Evolutionary conservation across 441 rosid species (phyloP), one percentile per base, ranked within the genome.

Genomic region (Melianthus villosus): DNA sequence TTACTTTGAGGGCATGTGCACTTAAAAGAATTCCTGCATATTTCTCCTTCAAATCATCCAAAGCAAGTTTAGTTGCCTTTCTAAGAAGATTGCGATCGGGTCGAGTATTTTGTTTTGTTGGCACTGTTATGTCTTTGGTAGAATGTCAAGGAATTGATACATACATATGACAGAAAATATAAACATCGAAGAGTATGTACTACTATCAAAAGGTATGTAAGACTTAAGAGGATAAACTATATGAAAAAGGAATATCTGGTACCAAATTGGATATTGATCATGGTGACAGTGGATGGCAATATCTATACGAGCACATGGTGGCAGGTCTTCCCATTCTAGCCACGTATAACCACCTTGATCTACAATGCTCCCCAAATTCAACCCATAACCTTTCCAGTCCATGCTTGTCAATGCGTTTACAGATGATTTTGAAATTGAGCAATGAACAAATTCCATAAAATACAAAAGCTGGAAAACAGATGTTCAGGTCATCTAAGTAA

Each of bases 301-400:
- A 34, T 69, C 51, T 8, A 87, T 53, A 34, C 51, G 75, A 42
- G 55, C 53, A 59, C 46, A 17, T 36, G 77, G 56, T 17, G 77
- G 84, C 40, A 74, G 63, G 67, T 68, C 59, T 41, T 64, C 87
- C 95, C 87, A 75, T 50, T 65, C 69, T 9, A 83, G 59, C 26
- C 53, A 42, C 41, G 61, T 53, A 46, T 35, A 46, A 43, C 64
- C 73, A 25, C 62, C 77, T 51, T 65, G 67, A 35, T 75, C 77
- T 23, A 28, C 58, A 47, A 62, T 59, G 30, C 40, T 70, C 23
- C 43, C 55, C 45, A 80, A 52, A 25, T 47, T 50, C 73, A 87
- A 62, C 46, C 93, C 97, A 40, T 82, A 87, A 49, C 65, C 72
- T 67, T 69, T 75, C 97, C 97, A 87, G 49, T 79, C 78, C 40